Conservation (phyloP, 2,329 filamentous ascomycete genomes). For the Sarocladiaceae sp. region DNA sequence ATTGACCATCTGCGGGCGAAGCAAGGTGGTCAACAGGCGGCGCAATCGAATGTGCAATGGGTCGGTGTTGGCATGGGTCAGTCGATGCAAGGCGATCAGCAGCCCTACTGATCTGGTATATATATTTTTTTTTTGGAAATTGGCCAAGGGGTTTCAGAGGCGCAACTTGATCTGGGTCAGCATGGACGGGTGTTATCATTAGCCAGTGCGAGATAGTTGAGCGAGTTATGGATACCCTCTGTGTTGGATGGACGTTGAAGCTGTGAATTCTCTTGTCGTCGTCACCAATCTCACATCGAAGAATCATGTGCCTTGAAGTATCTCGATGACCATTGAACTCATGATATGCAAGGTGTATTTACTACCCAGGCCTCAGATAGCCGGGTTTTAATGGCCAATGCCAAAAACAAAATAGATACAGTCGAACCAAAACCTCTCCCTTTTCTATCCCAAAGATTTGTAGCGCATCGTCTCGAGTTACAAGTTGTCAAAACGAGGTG, state of each 20-base stretch:
- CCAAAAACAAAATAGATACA: background rate
- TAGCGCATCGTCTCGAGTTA: no score
- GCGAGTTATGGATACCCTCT: conserved; percentile 7
- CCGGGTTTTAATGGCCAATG: background rate
- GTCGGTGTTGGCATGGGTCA: conserved; percentile 39
- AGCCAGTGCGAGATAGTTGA: no score
- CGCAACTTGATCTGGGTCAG: background rate
- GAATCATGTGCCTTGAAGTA: no score
- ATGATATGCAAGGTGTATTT: background rate
- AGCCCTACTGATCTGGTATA: no score
- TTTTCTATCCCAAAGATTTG: background rate
- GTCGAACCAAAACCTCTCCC: background rate
- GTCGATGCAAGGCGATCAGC: conserved; percentile 32
- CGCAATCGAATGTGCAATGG: conserved; percentile 29
- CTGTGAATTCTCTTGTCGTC: no score
- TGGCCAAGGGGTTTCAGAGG: no score
- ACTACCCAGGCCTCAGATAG: background rate
- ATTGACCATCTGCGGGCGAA: conserved; percentile 35
- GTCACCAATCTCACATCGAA: no score
- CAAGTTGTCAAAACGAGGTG: no score
- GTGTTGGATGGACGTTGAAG: background rate
- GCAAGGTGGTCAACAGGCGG: conserved; percentile 15
- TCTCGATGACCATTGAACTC: no score
- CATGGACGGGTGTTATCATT: no score
- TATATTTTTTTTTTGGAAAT: no score